These are phyloP conservation scores for Aspergillus thermomutatus DNA, from an alignment of 2,329 filamentous ascomycete species.

Conservation along the genomic window DNA sequence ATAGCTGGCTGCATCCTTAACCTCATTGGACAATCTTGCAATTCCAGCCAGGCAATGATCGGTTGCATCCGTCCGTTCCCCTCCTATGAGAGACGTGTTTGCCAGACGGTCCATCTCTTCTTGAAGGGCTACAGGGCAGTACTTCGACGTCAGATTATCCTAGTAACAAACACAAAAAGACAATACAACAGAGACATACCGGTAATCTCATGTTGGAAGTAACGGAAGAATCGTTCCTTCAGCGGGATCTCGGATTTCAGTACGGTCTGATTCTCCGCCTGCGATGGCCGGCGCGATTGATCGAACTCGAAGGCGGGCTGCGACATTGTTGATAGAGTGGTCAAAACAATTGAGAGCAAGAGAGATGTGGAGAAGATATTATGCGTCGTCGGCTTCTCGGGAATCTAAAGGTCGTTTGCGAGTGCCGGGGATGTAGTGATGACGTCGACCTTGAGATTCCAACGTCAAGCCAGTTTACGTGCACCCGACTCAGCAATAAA, in stretches of 20 bases:
- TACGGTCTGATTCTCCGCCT: constrained; percentile 31
- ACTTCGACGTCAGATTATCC: constrained; percentile 15
- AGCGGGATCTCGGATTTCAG: constrained; percentile 42
- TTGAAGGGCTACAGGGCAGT: constrained; percentile 60
- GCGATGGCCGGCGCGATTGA: constrained; percentile 27
- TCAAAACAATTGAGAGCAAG: not conserved
- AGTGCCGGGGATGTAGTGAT: constrained; percentile 25
- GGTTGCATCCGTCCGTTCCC: constrained; percentile 75
- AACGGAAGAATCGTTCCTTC: constrained; percentile 79
- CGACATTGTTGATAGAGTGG: constrained; percentile 24
- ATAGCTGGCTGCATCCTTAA: constrained; percentile 77
- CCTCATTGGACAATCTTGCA: constrained; percentile 74
- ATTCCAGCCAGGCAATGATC: constrained; percentile 79
- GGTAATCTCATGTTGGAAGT: constrained; percentile 73
- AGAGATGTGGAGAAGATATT: not conserved
- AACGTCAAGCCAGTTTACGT: not conserved
- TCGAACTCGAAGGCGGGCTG: constrained; percentile 27
- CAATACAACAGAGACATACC: constrained; percentile 48
- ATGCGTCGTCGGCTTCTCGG: not conserved
- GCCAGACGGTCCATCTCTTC: constrained; percentile 69
- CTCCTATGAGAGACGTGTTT: constrained; percentile 60
- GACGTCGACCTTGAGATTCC: constrained; percentile 25
- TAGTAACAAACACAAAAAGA: constrained; percentile 2
- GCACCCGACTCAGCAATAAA: not conserved
- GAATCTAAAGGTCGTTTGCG: constrained; percentile 2